A percentile compares a stretch with the other conserved stretches of the same genome.
Evolutionary conservation across 1,284 basidiomycete genomes (phyloP).

Genomic region (Mycena citricolor): DNA sequence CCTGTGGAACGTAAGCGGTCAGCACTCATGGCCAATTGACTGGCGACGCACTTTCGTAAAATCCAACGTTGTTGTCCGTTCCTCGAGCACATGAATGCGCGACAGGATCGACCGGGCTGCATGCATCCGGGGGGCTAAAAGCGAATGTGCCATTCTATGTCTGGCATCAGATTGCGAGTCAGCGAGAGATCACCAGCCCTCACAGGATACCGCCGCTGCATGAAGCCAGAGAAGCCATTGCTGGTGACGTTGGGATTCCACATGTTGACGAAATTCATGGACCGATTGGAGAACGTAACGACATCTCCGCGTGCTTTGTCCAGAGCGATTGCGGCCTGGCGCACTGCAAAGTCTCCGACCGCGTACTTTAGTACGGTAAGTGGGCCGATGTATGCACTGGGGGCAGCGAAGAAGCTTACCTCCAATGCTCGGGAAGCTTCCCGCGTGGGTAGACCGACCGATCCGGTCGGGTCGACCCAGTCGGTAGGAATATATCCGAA

Average conservation of each 20-base stretch:
- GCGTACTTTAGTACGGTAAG: constrained; percentile 38
- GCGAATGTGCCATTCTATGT: constrained; percentile 48
- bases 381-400: neutral
- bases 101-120: constrained; percentile 47
- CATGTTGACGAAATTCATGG: constrained; percentile 52
- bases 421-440: constrained; percentile 49
- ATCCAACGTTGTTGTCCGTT: constrained; percentile 48
- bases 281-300: constrained; percentile 44
- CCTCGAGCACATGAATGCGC: constrained; percentile 48
- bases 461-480: constrained; percentile 43
- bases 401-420: constrained; percentile 25
- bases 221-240: constrained; percentile 48
- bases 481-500: constrained; percentile 50
- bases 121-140: constrained; percentile 47
- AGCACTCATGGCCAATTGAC: too few species aligned
- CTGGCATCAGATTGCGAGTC: neutral
- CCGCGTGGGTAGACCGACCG: constrained; percentile 45
- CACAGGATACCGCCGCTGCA: constrained; percentile 42
- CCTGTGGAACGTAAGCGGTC: constrained; percentile 29
- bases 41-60: constrained; percentile 49
- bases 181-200: constrained; percentile 6
- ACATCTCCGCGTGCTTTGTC: constrained; percentile 39
- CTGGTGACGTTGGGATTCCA: constrained; percentile 46
- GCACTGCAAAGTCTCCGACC: constrained; percentile 48
- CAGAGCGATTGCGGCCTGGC: constrained; percentile 44